Conservation (phyloP, 345 rosid species). For the Populus nigra region DNA sequence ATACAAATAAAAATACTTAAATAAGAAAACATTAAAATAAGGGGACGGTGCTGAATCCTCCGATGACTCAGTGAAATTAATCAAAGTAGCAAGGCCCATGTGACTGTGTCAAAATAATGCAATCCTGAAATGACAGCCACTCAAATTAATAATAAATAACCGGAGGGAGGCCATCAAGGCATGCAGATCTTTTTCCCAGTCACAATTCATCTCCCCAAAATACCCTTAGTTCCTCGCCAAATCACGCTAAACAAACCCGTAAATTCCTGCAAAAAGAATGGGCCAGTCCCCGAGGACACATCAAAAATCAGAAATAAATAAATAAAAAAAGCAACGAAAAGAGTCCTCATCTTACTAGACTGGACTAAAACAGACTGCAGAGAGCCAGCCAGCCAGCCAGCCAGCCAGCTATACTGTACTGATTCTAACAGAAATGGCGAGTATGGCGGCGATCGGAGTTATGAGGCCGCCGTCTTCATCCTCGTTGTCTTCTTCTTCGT, state of each 20-base stretch:
- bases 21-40: not conserved
- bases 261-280: slow-evolving; percentile 11
- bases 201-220: not conserved
- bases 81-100: slow-evolving; percentile 6
- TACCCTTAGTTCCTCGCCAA: not conserved
- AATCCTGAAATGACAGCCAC: slow-evolving; percentile 10
- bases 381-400: not conserved
- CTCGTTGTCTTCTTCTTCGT: slow-evolving; percentile 9
- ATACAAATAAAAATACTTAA: not conserved
- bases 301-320: slow-evolving; percentile 10
- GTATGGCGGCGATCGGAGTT: slow-evolving; percentile 47
- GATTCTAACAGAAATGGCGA: slow-evolving; percentile 38
- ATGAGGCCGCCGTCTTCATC: slow-evolving; percentile 33
- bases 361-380: not conserved
- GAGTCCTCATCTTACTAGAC: too few species aligned
- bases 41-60: slow-evolving; percentile 8
- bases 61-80: not conserved
- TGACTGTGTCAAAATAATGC: slow-evolving; percentile 6
- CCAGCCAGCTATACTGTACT: not conserved
- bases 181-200: not conserved
- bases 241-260: slow-evolving; percentile 5
- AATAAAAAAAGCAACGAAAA: not conserved
- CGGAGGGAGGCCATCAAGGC: not conserved
- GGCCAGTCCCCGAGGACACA: slow-evolving; percentile 22
- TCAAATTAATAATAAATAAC: not conserved